phyloP scores from a whole-genome alignment of 805 yeast species.

The Zygotorulaspora danielsina region DNA sequence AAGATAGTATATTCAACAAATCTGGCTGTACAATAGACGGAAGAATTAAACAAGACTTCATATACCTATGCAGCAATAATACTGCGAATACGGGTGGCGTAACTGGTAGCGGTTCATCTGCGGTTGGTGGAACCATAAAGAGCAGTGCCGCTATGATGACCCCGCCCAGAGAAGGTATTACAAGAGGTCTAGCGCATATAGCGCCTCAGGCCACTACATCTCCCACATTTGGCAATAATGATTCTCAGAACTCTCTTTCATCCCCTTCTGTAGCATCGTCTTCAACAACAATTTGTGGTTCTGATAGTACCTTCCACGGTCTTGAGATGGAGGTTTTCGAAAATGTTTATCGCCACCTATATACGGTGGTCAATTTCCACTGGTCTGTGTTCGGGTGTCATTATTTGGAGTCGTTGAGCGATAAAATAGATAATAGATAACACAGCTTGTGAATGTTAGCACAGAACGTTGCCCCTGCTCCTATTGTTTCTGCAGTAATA shows the following conservation, averaged over 20 bases:
- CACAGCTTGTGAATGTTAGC: background rate
- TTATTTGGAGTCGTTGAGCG: slow-evolving; percentile 45
- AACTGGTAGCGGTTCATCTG: slow-evolving; percentile 4
- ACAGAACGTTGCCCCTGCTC: background rate
- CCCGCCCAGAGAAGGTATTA: slow-evolving; percentile 9
- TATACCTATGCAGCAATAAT: slow-evolving; percentile 27
- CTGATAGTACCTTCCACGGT: slow-evolving; percentile 14
- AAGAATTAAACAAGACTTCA: slow-evolving; percentile 34
- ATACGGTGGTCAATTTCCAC: slow-evolving; percentile 69
- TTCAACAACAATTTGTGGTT: slow-evolving; percentile 3
- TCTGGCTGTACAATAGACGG: slow-evolving; percentile 32
- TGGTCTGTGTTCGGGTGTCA: slow-evolving; percentile 78
- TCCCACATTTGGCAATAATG: background rate
- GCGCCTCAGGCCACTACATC: slow-evolving; percentile 2
- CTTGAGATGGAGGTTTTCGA: slow-evolving; percentile 48
- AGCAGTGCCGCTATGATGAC: slow-evolving; percentile 9
- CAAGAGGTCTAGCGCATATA: slow-evolving; percentile 2
- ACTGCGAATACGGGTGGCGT: slow-evolving; percentile 8
- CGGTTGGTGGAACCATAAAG: background rate
- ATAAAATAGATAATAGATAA: slow-evolving; percentile 15
- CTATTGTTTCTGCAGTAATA: background rate
- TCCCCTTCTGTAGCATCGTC: slow-evolving; percentile 3
- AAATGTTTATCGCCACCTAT: slow-evolving; percentile 54
- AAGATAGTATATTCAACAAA: slow-evolving; percentile 35
- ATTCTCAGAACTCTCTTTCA: background rate